These are phyloP conservation scores for Aspergillus ruber DNA, from an alignment of 2,329 filamentous ascomycete species.

Conservation along the genomic window DNA sequence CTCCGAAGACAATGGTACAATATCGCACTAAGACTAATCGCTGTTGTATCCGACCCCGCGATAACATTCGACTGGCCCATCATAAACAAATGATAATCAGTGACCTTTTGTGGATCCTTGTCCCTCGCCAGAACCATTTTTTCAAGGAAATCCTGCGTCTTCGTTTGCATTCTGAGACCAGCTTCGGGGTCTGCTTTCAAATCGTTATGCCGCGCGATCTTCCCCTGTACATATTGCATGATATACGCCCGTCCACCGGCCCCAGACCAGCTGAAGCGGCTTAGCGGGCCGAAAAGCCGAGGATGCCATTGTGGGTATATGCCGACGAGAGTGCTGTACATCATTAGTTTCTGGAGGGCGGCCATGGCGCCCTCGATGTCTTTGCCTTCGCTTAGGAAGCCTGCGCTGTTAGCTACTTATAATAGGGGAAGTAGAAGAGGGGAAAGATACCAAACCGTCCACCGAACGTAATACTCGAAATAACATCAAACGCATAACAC, in stretches of 20 bases:
- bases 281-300: constrained; percentile 24
- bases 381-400: constrained; percentile 42
- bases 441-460: constrained; percentile 18
- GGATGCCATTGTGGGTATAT: constrained; percentile 39
- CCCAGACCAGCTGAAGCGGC: constrained; percentile 24
- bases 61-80: constrained; percentile 29
- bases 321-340: constrained; percentile 37
- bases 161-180: constrained; percentile 6
- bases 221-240: constrained; percentile 25
- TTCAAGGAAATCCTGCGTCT: constrained; percentile 35
- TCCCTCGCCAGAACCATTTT: constrained; percentile 38
- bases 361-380: constrained; percentile 42
- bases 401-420: constrained; percentile 26
- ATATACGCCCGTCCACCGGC: constrained; percentile 27
- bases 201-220: constrained; percentile 22
- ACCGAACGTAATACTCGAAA: constrained; percentile 45
- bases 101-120: constrained; percentile 39
- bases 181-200: constrained; percentile 10
- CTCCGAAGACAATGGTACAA: constrained; percentile 42
- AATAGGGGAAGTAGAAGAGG: neutral
- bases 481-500: constrained; percentile 38
- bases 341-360: constrained; percentile 29
- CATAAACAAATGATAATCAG: constrained; percentile 33
- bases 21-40: constrained; percentile 42
- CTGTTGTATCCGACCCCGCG: constrained; percentile 43